These are phyloP conservation scores for Saccharomyces uvarum DNA, from an alignment of 1,139 yeast species.

Conservation along the genomic window DNA sequence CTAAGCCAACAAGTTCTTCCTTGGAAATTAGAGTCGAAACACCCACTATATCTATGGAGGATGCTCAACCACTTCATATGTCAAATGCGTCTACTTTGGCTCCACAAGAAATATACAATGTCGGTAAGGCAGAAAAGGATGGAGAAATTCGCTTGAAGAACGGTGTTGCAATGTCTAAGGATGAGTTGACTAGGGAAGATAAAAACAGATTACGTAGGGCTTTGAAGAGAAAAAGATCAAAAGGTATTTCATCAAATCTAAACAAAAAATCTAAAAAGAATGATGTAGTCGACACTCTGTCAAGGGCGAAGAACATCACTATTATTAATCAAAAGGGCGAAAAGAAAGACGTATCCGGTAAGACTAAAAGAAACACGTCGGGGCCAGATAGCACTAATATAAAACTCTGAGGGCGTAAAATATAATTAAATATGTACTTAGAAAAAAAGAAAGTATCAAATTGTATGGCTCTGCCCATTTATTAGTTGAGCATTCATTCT, in stretches of 20 bases:
- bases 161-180: slow-evolving; percentile 76
- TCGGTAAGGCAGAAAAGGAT: slow-evolving; percentile 42
- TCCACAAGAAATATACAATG: slow-evolving; percentile 87
- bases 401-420: slow-evolving; percentile 21
- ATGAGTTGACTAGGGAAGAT: slow-evolving; percentile 79
- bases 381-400: slow-evolving; percentile 24
- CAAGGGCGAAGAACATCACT: slow-evolving; percentile 70
- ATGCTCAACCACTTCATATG: slow-evolving; percentile 86
- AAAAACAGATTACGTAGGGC: slow-evolving; percentile 83
- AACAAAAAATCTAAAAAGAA: slow-evolving; percentile 41
- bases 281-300: slow-evolving; percentile 63
- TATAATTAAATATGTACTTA: neutral
- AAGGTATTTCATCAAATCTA: slow-evolving; percentile 39
- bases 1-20: slow-evolving; percentile 77
- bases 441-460: neutral
- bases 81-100: slow-evolving; percentile 74
- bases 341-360: slow-evolving; percentile 66
- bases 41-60: slow-evolving; percentile 85
- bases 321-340: slow-evolving; percentile 74
- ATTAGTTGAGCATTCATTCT: neutral
- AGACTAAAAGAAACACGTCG: slow-evolving; percentile 40
- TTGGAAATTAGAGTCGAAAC: slow-evolving; percentile 75
- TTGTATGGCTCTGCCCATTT: neutral
- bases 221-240: slow-evolving; percentile 70
- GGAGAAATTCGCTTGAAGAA: slow-evolving; percentile 68